Base-by-base conservation (phyloP, 176 grass and related monocot genomes). In the Zoysia japonica region DNA sequence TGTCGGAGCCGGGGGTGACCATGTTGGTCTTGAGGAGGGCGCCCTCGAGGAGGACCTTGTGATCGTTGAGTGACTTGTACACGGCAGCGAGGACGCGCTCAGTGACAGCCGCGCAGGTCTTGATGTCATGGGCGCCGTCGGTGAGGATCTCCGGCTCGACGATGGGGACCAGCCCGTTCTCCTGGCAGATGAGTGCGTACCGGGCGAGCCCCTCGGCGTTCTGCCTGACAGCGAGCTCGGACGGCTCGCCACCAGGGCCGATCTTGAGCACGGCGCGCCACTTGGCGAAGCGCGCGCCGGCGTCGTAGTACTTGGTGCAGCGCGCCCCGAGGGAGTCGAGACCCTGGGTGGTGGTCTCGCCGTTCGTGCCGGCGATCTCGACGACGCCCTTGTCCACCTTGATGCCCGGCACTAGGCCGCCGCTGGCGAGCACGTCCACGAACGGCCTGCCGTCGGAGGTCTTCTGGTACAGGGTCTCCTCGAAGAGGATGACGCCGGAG, bases 101-200 rank as follows among this genome's bases (percentile, higher is more conserved):
- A 5, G 96, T 99, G 66, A 56, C 92, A 16, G 89, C 92, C 41
- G 96, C 90, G 66, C 92, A 99, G 59, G 78, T 55, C 16, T 64
- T 68, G 74, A 99, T 91, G 86, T 91, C 90, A 70, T 99, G 96
- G 5, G 1, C 17, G 4, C 96, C 96, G 12, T 99, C 92, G 14
- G 92, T 95, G 50, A 99, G 88, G 50, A 99, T 93, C 92, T 99
- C 96, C 38, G 96, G 96, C 82, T 99, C 96, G 19, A 99, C 88
- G 72, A 99, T 99, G 6, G 96, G 96, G 70, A 93, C 92, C 3
- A 99, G 86, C 11, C 96, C 90, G 60, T 91, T 84, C 81, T 99
- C 96, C 81, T 99, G 92, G 82, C 96, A 99, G 47, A 95, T 73
- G 8, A 93, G 61, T 49, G 92, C 90, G 43, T 99, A 99, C 84